phyloP scores from a whole-genome alignment of 176 grass and related monocot genomes.

The Coix lacrymajobi region DNA sequence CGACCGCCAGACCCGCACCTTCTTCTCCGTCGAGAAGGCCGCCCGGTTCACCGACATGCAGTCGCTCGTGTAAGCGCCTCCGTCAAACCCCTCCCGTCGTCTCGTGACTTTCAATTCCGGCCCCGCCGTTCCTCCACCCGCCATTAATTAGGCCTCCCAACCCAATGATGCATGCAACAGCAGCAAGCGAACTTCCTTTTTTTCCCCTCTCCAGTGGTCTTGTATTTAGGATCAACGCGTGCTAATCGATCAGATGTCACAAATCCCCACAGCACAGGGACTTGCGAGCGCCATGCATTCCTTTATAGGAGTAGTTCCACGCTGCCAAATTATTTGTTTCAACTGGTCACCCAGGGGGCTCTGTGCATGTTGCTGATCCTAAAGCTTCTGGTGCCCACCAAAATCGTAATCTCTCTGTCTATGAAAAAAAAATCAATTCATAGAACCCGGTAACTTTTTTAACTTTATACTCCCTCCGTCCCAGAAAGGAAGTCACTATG shows the following conservation, averaged over 20 bases:
- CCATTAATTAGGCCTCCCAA: background rate
- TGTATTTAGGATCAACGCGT: background rate
- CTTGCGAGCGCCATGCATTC: background rate
- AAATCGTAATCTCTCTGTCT: no score
- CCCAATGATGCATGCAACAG: background rate
- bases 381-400: background rate
- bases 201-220: background rate
- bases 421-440: no score
- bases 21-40: constrained; percentile 76
- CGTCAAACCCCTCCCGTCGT: background rate
- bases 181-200: background rate
- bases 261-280: background rate
- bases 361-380: background rate
- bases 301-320: background rate
- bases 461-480: no score
- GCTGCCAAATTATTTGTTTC: background rate
- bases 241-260: background rate
- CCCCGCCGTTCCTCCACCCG: background rate
- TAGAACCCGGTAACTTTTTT: no score
- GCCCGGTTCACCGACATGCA: constrained; percentile 84
- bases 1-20: constrained; percentile 50
- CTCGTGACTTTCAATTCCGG: background rate
- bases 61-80: constrained; percentile 66
- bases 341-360: background rate
- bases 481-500: no score